These are phyloP conservation scores for Kalanchoe fedtschenkoi DNA, from an alignment of 164 flowering plant species.

Conservation along the genomic window DNA sequence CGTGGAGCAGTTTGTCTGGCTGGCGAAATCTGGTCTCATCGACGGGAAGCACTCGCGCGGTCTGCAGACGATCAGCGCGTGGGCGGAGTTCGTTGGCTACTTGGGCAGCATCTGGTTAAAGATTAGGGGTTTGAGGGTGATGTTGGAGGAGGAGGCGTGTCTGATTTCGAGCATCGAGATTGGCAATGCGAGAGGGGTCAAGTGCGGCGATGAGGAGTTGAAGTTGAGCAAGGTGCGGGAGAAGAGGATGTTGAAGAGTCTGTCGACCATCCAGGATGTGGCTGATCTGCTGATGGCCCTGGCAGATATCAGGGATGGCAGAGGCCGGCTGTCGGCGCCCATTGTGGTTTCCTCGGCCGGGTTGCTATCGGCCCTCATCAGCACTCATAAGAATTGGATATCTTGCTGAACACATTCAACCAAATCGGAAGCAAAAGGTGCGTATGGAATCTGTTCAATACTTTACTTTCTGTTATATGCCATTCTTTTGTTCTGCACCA, in stretches of 20 bases:
- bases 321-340: slow-evolving; percentile 51
- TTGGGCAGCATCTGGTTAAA: slow-evolving; percentile 66
- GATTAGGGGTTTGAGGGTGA: slow-evolving; percentile 44
- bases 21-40: slow-evolving; percentile 69
- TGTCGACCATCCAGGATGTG: slow-evolving; percentile 71
- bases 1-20: slow-evolving; percentile 81
- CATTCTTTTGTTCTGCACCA: no score
- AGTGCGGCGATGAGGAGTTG: slow-evolving; percentile 23
- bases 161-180: slow-evolving; percentile 30
- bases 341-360: slow-evolving; percentile 59
- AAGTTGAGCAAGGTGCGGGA: slow-evolving; percentile 30
- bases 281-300: slow-evolving; percentile 80
- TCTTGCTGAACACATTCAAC: slow-evolving; percentile 88
- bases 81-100: slow-evolving; percentile 79
- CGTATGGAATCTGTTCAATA: no score
- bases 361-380: slow-evolving; percentile 75
- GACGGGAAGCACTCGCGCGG: slow-evolving; percentile 23
- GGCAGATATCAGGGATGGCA: slow-evolving; percentile 67
- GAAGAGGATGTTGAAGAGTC: slow-evolving; percentile 59
- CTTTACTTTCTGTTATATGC: no score
- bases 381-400: slow-evolving; percentile 92
- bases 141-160: slow-evolving; percentile 34
- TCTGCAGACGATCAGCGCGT: slow-evolving; percentile 61
- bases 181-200: slow-evolving; percentile 21
- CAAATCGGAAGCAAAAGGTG: no score